Base-by-base conservation (phyloP, 352 stramenopile species). In the Phytophthora niederhauseri region DNA sequence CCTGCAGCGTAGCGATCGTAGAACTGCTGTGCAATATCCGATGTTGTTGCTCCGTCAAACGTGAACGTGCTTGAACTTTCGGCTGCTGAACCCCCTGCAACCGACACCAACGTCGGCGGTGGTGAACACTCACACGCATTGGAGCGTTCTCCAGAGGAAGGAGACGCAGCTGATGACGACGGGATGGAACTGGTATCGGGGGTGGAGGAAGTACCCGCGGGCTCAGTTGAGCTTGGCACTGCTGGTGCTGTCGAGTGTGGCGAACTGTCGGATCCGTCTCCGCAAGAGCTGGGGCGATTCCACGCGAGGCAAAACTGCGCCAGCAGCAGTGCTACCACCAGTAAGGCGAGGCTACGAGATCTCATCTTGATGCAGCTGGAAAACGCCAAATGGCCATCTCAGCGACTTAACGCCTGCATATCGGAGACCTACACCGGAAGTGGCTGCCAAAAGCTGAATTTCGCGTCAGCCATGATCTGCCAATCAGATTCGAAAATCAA, bases 1-100 rank as follows among this genome's bases (percentile, higher is more conserved):
- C 66, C 66, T 28, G 45, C 60, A 45, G 51, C 24, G 30, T 74
- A 77, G 4, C 58, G 72, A 45, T 53, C 17, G 26, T 76, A 73
- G 19, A 72, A 55, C 62, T 68, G 72, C 20, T n/a, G 54, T 2
- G 64, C 59, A 6, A 79, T 64, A 24, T 79, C 68, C 26, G 63
- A 71, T 4, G 57, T 55, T 4, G 57, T 55, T 6, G 31, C 26
- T 31, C n/a, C 69, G 49, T 61, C 31, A 55, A 52, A 50, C 17
- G 22, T 5, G 2, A 58, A 57, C 17, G 68, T 57, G 30, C 20
- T 53, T 7, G 28, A 58, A 24, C n/a, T 30, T 53, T 52, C n/a
- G 41, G 14, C 28, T 46, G 9, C 26, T 30, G 30, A 45, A 17
- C 2, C 15, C 6, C 15, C 28, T 26, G 8, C 17, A 15, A 30